Percentiles rank a stretch among this genome's conserved stretches.
These are phyloP conservation scores for Stephania cephalantha DNA, from an alignment of 164 flowering plant species.

Conservation along the genomic window DNA sequence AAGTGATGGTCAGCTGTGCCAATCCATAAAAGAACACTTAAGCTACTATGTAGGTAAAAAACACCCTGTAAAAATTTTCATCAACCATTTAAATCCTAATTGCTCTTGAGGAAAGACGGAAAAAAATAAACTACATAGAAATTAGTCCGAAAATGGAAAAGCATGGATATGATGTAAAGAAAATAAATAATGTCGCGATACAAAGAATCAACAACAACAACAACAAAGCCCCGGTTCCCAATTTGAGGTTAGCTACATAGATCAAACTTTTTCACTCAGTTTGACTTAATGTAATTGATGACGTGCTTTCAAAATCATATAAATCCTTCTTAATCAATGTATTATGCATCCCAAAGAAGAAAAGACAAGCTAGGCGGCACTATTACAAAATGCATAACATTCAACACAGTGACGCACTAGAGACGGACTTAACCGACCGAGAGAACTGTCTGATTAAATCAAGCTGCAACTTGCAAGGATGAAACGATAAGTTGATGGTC, in stretches of 20 bases:
- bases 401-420: neutral
- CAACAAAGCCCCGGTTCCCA: neutral
- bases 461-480: neutral
- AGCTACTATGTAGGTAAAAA: neutral
- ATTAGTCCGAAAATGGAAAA: neutral
- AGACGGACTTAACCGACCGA: neutral
- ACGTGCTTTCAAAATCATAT: no score
- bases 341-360: neutral
- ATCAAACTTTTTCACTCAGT: no score
- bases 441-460: neutral
- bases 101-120: no score
- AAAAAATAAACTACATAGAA: neutral
- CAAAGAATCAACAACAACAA: neutral
- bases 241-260: no score
- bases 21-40: neutral
- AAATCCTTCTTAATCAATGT: no score
- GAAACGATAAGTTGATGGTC: neutral
- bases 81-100: no score
- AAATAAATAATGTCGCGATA: neutral
- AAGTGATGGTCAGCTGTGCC: conserved; percentile 58
- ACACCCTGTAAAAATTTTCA: no score
- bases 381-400: neutral
- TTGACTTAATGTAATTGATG: no score
- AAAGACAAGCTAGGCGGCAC: neutral
- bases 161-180: neutral